These are phyloP conservation scores for Elsinoe necatrix DNA, from an alignment of 2,329 filamentous ascomycete species.

Conservation along the genomic window DNA sequence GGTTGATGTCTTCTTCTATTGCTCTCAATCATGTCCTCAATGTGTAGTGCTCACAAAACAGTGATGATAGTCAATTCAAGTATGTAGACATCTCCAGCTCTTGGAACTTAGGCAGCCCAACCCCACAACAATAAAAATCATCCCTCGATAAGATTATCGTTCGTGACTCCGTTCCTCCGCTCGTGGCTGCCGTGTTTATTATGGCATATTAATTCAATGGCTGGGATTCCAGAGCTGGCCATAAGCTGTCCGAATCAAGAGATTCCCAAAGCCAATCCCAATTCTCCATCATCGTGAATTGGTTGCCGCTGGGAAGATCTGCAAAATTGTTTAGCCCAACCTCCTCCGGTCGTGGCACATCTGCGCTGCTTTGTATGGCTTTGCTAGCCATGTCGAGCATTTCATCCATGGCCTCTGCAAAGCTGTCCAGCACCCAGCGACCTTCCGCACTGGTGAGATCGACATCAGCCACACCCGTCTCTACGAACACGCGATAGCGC, in stretches of 20 bases:
- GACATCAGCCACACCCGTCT: background rate
- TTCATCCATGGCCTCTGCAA: constrained; percentile 1
- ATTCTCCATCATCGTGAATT: background rate
- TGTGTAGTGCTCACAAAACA: too few species aligned
- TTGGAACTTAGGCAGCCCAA: too few species aligned
- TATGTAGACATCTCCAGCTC: too few species aligned
- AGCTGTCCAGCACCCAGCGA: background rate
- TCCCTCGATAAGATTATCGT: too few species aligned
- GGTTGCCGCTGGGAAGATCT: background rate
- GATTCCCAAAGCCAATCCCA: constrained; percentile 12
- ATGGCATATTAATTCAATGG: background rate
- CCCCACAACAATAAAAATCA: too few species aligned
- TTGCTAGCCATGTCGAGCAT: background rate
- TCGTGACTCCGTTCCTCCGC: background rate
- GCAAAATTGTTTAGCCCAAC: background rate
- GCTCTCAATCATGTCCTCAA: too few species aligned
- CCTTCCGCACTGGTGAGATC: background rate
- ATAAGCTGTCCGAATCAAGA: background rate
- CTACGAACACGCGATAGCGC: background rate
- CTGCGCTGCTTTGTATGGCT: background rate
- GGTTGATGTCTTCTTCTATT: too few species aligned
- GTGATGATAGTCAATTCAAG: too few species aligned
- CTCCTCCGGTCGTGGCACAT: background rate
- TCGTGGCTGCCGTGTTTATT: background rate
- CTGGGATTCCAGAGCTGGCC: background rate